Base-by-base conservation (phyloP, 2,329 filamentous ascomycete species). In the Pseudocercospora fijiensis region DNA sequence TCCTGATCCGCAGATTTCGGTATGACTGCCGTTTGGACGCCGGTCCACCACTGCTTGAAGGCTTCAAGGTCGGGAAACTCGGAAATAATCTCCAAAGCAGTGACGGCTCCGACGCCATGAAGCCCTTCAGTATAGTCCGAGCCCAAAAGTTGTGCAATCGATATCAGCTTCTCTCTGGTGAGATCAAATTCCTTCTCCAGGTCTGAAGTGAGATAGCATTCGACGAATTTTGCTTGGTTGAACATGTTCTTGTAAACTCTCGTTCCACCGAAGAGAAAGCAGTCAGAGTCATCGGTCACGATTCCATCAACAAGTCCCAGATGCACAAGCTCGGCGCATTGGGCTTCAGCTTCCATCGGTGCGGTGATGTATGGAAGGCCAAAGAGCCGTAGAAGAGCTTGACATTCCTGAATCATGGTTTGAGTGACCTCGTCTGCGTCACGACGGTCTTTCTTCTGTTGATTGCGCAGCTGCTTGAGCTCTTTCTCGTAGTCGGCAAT, bases 191-290 rank as follows among this genome's bases (percentile, higher is more conserved):
- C 96, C 70, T 90, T 90, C 72, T 96, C 91, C 0, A 99, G 82
- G 73, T 99, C 95, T 0, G 81, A 82, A 2, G 88, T 80, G 9
- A 99, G 84, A 75, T 98, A 99, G 78, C 95, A 98, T 79, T 99
- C 95, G 47, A 99, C 95, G 71, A 92, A 96, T 76, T 99, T 99
- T 77, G 95, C 95, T 71, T 92, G 89, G 78, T 97, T 99, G 83
- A 99, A 99, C 92, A 99, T 96, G 81, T 99, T 99, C 78, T 99
- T 99, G 83, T 99, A 99, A 22, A 99, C 90, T 18, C 94, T 85
- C 0, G 92, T 99, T 41, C 95, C 96, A 18, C 95, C 96, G 76
- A 99, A 99, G 0, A 99, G 85, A 73, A 99, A 99, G 0, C 89
- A 96, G 80, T 99, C 95, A 2, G 90, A 96, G 75, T 99, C 95